Evolutionary conservation across 2,329 filamentous ascomycete species (phyloP).

Genomic region (Venturia carpophila): DNA sequence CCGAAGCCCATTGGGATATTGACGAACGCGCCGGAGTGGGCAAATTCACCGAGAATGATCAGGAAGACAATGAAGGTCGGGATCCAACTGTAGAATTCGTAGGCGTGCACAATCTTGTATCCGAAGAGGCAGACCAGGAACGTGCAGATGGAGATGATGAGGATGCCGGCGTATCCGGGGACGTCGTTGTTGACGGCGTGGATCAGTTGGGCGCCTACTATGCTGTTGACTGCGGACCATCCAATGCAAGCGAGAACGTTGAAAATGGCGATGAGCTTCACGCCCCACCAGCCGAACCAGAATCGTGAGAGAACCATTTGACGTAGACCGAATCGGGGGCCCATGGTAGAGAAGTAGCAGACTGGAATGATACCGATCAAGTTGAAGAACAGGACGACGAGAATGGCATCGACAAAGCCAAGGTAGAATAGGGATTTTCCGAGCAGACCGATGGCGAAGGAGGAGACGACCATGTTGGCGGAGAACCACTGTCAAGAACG

Average conservation of each 20-base stretch:
- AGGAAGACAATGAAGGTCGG: constrained; percentile 66
- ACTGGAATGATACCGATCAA: constrained; percentile 64
- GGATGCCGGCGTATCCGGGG: constrained; percentile 64
- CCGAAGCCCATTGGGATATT: constrained; percentile 54
- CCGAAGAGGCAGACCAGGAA: constrained; percentile 65
- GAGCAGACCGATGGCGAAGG: constrained; percentile 68
- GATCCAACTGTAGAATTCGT: constrained; percentile 69
- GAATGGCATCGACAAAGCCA: constrained; percentile 63
- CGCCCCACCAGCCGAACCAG: constrained; percentile 60
- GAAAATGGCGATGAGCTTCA: constrained; percentile 50
- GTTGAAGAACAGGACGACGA: constrained; percentile 69
- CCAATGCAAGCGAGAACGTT: constrained; percentile 65
- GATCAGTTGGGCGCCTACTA: constrained; percentile 71
- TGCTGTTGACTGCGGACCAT: constrained; percentile 70
- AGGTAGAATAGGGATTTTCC: constrained; percentile 60
- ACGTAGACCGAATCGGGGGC: constrained; percentile 63
- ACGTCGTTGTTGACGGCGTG: constrained; percentile 63
- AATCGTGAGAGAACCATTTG: constrained; percentile 76
- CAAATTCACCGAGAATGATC: constrained; percentile 61
- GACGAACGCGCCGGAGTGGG: constrained; percentile 56
- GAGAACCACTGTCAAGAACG: constrained; percentile 55
- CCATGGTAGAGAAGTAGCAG: constrained; percentile 70
- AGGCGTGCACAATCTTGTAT: constrained; percentile 67
- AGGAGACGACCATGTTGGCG: constrained; percentile 69
- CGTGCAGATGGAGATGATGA: constrained; percentile 63